Evolutionary conservation across 2,329 filamentous ascomycete genomes (phyloP), one percentile per base, ranked within the genome.

Genomic region (Fusarium sororula): DNA sequence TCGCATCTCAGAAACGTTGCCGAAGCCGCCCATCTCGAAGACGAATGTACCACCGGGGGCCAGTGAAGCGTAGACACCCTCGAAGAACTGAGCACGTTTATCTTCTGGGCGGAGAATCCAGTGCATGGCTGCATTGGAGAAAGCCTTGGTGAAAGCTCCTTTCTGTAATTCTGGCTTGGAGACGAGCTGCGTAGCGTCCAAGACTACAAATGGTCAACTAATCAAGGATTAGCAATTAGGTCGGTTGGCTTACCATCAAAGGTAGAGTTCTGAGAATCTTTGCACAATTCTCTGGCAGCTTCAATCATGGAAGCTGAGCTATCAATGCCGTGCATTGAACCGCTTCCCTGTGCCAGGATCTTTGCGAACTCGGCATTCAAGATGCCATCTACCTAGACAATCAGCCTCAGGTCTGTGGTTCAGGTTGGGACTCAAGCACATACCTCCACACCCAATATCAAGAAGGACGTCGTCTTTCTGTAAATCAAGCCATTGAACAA

Each of bases 21-120:
- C 92, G 56, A 90, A 86, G 1, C 91, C 92, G 59, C 92, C 92
- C 89, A 92, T 92, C 80, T 94, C 92, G 75, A 94, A 93, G 15
- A 88, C 87, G 66, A 94, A 90, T 1, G 75, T 77, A 4, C 90
- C 92, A 17, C 86, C 86, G 0, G 88, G 87, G 39, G 83, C 85
- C 5, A 94, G 85, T 2, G 87, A 83, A 14, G 81, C 81, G 68
- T 86, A 82, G 7, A 90, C 85, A 44, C 84, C 87, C 13, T 77
- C 74, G 76, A 93, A 90, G 80, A 92, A 88, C 35, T 79, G 76
- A 7, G 80, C 73, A 15, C 89, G 85, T 2, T 85, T 86, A 1
- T 77, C 74, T 2, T 78, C 73, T 7, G 80, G 71, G 0, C 87
- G 83, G 13, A 94, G 84, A 77, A 92, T 90, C 90, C 90, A 92